Percentiles rank a stretch among this genome's conserved stretches.
Conservation (phyloP, 2,329 filamentous ascomycete species). For the Talaromyces sp. region DNA sequence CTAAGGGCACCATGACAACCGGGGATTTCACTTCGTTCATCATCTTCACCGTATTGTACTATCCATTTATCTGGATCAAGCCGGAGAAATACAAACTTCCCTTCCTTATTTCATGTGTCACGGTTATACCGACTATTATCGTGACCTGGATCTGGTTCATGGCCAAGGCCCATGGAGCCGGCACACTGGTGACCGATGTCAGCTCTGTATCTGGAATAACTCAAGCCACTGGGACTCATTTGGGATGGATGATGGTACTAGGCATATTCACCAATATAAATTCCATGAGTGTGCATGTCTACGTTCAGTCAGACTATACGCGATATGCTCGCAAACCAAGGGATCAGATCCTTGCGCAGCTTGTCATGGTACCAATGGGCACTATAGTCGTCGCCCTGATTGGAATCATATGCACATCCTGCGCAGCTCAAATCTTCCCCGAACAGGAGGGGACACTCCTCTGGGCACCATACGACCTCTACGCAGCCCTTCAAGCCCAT, state of each 20-base stretch:
- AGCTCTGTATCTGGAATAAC: neutral
- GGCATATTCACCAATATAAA: conserved; percentile 9
- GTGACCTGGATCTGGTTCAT: conserved; percentile 12
- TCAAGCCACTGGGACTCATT: neutral
- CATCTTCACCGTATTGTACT: neutral
- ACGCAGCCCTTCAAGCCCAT: neutral
- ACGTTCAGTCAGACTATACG: conserved; percentile 7
- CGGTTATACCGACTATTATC: neutral
- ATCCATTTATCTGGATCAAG: conserved; percentile 8
- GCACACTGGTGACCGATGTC: conserved; percentile 1
- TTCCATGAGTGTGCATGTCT: conserved; percentile 4
- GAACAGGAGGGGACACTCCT: neutral
- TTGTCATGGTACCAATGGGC: neutral
- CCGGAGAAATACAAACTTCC: conserved; percentile 8
- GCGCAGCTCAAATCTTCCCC: conserved; percentile 2
- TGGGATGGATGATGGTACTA: conserved; percentile 10
- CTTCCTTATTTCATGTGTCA: neutral
- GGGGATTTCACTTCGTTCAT: conserved; percentile 1
- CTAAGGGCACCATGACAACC: neutral
- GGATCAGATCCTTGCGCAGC: conserved; percentile 1
- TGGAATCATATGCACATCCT: conserved; percentile 9
- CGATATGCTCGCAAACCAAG: conserved; percentile 6
- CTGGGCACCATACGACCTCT: conserved; percentile 4
- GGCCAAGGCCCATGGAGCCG: neutral
- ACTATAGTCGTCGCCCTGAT: conserved; percentile 1